These are phyloP conservation scores for Dionaea muscipula DNA, from an alignment of 179 eudicot genomes.

Conservation along the genomic window DNA sequence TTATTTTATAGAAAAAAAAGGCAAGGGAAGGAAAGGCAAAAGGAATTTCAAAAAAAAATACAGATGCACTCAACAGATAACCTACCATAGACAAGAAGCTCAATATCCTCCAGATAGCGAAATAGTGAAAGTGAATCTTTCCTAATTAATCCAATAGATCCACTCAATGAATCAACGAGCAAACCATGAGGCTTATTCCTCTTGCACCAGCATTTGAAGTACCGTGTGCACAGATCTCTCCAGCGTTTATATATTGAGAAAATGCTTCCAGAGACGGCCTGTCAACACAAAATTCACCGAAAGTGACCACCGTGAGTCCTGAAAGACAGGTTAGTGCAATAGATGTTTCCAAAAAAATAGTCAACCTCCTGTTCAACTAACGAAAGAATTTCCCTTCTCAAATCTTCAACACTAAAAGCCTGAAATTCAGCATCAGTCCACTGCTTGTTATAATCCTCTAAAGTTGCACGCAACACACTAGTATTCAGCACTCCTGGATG, in stretches of 20 bases:
- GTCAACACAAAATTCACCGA: slow-evolving; percentile 17
- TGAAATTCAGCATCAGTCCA: slow-evolving; percentile 73
- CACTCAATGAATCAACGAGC: slow-evolving; percentile 52
- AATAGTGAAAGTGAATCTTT: slow-evolving; percentile 58
- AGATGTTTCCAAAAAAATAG: background rate
- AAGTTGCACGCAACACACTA: slow-evolving; percentile 47
- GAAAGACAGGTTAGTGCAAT: background rate
- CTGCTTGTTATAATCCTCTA: slow-evolving; percentile 59
- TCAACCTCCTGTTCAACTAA: slow-evolving; percentile 73
- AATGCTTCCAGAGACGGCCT: slow-evolving; percentile 59
- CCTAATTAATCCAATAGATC: slow-evolving; percentile 71
- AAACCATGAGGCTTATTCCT: slow-evolving; percentile 52
- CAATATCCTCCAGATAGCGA: slow-evolving; percentile 72
- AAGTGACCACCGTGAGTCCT: background rate
- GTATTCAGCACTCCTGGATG: slow-evolving; percentile 65
- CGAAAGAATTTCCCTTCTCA: slow-evolving; percentile 62
- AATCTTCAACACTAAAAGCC: slow-evolving; percentile 54
- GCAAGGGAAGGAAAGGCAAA: background rate
- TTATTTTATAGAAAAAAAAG: background rate
- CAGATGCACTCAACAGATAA: slow-evolving; percentile 9
- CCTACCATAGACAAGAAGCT: slow-evolving; percentile 63
- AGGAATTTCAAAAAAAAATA: background rate
- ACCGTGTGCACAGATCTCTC: slow-evolving; percentile 57
- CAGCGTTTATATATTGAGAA: slow-evolving; percentile 61
- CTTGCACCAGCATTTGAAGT: slow-evolving; percentile 60